Evolutionary conservation across 495 filamentous ascomycete species (phyloP).

Genomic region (Talaromyces wortmannii): DNA sequence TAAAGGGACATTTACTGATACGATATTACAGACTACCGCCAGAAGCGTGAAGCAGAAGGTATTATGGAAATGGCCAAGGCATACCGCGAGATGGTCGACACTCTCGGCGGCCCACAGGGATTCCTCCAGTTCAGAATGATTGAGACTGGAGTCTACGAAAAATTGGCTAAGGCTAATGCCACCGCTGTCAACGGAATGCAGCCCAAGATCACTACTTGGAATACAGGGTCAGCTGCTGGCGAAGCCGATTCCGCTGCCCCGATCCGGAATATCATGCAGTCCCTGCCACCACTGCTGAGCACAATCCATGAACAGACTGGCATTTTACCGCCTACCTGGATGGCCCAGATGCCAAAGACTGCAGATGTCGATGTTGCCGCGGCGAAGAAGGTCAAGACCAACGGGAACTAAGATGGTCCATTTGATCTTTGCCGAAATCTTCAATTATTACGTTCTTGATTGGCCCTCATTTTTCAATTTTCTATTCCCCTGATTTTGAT

Average conservation of each 20-base stretch:
- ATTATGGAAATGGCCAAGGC: conserved; percentile 68
- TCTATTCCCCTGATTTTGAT: too few relatives aligned
- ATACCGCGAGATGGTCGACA: conserved; percentile 59
- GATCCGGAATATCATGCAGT: conserved; percentile 62
- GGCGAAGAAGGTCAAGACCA: neutral
- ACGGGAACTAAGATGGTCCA: neutral
- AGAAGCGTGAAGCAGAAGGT: conserved; percentile 68
- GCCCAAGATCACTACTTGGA: conserved; percentile 86
- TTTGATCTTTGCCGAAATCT: neutral
- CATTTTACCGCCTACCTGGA: conserved; percentile 66
- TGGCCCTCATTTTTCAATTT: too few relatives aligned
- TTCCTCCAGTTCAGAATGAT: conserved; percentile 67
- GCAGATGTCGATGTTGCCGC: neutral
- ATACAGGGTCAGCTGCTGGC: conserved; percentile 43
- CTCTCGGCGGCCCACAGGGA: conserved; percentile 68
- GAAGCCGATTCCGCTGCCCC: conserved; percentile 37
- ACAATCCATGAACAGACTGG: conserved; percentile 85
- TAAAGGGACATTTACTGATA: conserved; percentile 1
- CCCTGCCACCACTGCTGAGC: conserved; percentile 67
- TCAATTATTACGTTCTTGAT: neutral
- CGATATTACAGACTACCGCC: conserved; percentile 52
- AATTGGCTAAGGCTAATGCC: conserved; percentile 38
- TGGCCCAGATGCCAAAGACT: conserved; percentile 39
- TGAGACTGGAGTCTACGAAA: conserved; percentile 29
- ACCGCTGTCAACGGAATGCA: conserved; percentile 66